phyloP scores from a whole-genome alignment of 495 filamentous ascomycete species.

The Aspergillus conjunctus region DNA sequence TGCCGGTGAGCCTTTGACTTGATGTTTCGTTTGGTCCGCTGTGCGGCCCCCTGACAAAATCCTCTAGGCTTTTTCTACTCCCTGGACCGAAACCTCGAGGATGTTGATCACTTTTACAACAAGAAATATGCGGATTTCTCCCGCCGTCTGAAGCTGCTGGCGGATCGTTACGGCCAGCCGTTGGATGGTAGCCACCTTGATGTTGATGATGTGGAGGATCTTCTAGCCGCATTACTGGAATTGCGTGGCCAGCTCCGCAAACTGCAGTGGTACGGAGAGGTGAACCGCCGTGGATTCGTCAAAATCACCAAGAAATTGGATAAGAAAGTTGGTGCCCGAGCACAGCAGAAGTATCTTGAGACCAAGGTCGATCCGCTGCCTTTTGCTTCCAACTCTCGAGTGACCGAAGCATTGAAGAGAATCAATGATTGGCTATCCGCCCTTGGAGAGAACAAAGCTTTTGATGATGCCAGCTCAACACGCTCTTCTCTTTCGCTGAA shows the following conservation, averaged over 20 bases:
- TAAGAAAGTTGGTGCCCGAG: slow-evolving; percentile 76
- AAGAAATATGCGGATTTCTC: slow-evolving; percentile 84
- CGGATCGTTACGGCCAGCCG: slow-evolving; percentile 76
- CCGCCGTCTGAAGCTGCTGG: slow-evolving; percentile 78
- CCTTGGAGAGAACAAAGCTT: slow-evolving; percentile 68
- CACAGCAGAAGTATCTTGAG: slow-evolving; percentile 79
- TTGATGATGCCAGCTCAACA: slow-evolving; percentile 71
- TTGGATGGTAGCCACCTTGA: slow-evolving; percentile 56
- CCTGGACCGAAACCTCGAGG: slow-evolving; percentile 93
- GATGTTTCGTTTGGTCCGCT: slow-evolving; percentile 11
- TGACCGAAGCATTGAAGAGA: slow-evolving; percentile 65
- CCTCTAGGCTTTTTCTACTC: slow-evolving; percentile 85
- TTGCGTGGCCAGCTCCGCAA: slow-evolving; percentile 84
- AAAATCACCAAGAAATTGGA: slow-evolving; percentile 99
- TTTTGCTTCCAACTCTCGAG: slow-evolving; percentile 76
- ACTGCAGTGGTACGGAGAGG: slow-evolving; percentile 96
- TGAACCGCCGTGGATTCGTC: slow-evolving; percentile 90
- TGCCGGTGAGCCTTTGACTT: slow-evolving; percentile 57
- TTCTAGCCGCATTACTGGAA: slow-evolving; percentile 86
- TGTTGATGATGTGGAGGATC: slow-evolving; percentile 81
- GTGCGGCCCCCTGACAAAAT: slow-evolving; percentile 30
- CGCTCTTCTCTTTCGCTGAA: slow-evolving; percentile 72
- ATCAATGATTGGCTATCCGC: slow-evolving; percentile 91
- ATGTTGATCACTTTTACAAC: slow-evolving; percentile 94
- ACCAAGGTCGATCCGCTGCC: slow-evolving; percentile 83